Evolutionary conservation across 768 basidiomycete species (phyloP).

Genomic region (Rhodotorula graminis): DNA sequence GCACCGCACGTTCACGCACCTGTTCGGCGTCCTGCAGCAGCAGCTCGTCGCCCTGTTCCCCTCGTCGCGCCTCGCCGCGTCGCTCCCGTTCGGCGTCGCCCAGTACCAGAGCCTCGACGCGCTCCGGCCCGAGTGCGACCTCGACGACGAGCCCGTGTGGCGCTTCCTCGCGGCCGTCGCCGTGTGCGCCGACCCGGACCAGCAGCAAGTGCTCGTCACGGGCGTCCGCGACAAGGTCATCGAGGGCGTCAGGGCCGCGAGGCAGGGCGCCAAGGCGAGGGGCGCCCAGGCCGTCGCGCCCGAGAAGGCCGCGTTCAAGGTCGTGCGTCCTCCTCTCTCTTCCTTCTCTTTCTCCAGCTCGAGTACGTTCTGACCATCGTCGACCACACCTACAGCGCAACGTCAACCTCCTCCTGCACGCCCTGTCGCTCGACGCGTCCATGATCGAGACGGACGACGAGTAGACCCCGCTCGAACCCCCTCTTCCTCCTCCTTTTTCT

Average conservation of each 20-base stretch:
- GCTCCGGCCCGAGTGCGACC: constrained; percentile 59
- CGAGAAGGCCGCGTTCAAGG: constrained; percentile 69
- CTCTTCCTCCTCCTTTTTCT: neutral
- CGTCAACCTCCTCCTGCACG: constrained; percentile 67
- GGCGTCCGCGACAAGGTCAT: constrained; percentile 86
- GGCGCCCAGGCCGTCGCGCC: constrained; percentile 48
- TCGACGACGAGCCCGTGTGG: constrained; percentile 78
- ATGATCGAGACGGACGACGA: constrained; percentile 36
- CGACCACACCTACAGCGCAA: constrained; percentile 60
- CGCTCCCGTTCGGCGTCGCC: constrained; percentile 49
- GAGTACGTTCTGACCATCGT: neutral
- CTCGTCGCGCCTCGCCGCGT: constrained; percentile 63
- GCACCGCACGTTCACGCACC: constrained; percentile 80
- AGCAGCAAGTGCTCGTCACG: constrained; percentile 82
- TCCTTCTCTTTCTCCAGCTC: neutral
- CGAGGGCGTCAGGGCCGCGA: constrained; percentile 60
- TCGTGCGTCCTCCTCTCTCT: constrained; percentile 17
- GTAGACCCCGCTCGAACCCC: neutral
- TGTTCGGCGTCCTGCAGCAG: constrained; percentile 53
- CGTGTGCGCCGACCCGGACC: constrained; percentile 67
- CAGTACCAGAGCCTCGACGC: constrained; percentile 40
- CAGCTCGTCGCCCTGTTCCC: constrained; percentile 81
- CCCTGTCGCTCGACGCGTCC: constrained; percentile 43
- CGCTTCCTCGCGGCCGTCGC: constrained; percentile 86
- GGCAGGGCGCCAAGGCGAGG: constrained; percentile 1